Evolutionary conservation across 768 basidiomycete species (phyloP).

Genomic region (Melanogaster broomeanus): DNA sequence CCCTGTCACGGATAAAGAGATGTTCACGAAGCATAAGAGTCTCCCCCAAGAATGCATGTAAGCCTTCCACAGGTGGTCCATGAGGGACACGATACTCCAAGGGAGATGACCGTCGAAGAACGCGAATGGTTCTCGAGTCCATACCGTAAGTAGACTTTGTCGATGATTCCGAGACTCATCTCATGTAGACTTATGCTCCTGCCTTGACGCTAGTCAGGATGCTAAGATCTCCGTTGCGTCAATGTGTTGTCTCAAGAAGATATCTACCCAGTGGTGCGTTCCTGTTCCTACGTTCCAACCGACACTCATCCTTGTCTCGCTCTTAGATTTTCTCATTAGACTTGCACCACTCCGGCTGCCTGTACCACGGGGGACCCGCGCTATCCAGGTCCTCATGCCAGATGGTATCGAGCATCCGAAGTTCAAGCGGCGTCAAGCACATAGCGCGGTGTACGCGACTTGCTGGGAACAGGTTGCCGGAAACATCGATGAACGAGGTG

Average conservation of each 20-base stretch:
- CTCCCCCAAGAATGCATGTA: constrained; percentile 50
- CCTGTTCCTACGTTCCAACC: background rate
- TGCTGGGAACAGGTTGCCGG: constrained; percentile 57
- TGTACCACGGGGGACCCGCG: constrained; percentile 25
- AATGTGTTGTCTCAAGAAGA: constrained; percentile 50
- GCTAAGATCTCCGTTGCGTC: constrained; percentile 63
- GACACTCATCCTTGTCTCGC: constrained; percentile 1
- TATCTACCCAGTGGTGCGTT: constrained; percentile 58
- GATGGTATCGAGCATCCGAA: constrained; percentile 70
- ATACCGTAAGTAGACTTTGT: constrained; percentile 52
- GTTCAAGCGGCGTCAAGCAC: constrained; percentile 50
- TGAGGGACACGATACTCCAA: constrained; percentile 38
- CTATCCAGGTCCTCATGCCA: constrained; percentile 39
- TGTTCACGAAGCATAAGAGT: constrained; percentile 58
- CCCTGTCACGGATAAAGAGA: constrained; percentile 51
- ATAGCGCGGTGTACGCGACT: constrained; percentile 52
- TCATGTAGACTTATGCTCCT: background rate
- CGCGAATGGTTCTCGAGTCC: constrained; percentile 72
- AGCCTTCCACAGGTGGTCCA: constrained; percentile 24
- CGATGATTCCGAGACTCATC: background rate
- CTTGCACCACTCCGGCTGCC: constrained; percentile 51
- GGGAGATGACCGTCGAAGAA: constrained; percentile 66
- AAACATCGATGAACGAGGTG: constrained; percentile 41
- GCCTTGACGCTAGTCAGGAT: constrained; percentile 57
- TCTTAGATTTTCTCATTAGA: constrained; percentile 66